These are phyloP conservation scores for Tulasnella sp. DNA, from an alignment of 768 basidiomycete genomes.

Conservation along the genomic window DNA sequence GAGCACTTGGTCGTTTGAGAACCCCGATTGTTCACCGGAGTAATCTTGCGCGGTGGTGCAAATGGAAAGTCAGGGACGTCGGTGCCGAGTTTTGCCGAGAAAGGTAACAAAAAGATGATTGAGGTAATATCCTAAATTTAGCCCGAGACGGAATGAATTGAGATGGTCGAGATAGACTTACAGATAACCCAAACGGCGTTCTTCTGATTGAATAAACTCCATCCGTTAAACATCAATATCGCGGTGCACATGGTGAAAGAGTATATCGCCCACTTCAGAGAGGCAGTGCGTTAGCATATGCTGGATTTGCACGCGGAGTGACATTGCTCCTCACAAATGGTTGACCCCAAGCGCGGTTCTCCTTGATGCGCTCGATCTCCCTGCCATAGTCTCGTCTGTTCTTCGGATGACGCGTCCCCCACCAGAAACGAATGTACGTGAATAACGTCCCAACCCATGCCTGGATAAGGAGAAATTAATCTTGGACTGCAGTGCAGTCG, in stretches of 20 bases:
- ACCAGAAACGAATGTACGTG: conserved; percentile 26
- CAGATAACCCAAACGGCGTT: conserved; percentile 17
- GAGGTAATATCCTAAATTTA: not conserved
- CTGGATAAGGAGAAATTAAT: conserved; percentile 9
- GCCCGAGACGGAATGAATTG: not conserved
- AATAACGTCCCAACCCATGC: conserved; percentile 35
- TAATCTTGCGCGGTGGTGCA: not conserved
- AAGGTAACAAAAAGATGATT: not conserved
- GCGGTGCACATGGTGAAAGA: conserved; percentile 35
- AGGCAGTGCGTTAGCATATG: not conserved
- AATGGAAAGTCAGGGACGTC: not conserved
- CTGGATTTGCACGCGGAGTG: no score
- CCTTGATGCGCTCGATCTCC: not conserved
- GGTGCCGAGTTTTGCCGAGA: not conserved
- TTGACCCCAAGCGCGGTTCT: conserved; percentile 19
- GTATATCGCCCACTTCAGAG: conserved; percentile 35
- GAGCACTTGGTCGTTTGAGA: conserved; percentile 21
- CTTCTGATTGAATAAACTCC: conserved; percentile 33
- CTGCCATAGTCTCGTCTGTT: not conserved
- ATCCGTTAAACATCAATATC: conserved; percentile 38
- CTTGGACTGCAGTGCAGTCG: no score
- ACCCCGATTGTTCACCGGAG: not conserved
- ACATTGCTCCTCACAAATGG: conserved; percentile 27
- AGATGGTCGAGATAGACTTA: conserved; percentile 6
- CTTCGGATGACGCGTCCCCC: not conserved